These are phyloP conservation scores for Phytophthora palmivora DNA, from an alignment of 352 stramenopile genomes.

Conservation along the genomic window DNA sequence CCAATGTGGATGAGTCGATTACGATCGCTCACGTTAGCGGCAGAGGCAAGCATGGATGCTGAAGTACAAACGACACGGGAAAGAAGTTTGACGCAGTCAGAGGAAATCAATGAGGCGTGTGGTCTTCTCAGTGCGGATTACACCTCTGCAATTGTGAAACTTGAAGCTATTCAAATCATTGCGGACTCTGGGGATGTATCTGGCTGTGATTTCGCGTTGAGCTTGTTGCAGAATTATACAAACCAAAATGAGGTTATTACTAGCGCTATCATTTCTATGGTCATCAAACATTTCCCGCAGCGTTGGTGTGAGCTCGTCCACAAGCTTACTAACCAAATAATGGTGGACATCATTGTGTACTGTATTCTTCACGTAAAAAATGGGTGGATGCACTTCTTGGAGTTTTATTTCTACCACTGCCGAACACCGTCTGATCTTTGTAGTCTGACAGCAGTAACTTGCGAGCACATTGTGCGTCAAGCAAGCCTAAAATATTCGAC, in stretches of 20 bases:
- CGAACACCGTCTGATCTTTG: conserved; percentile 52
- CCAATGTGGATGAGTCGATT: conserved; percentile 69
- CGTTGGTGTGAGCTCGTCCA: conserved; percentile 50
- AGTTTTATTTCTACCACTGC: conserved; percentile 77
- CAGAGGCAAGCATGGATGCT: conserved; percentile 11
- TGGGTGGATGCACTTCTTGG: conserved; percentile 83
- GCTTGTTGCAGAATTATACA: conserved; percentile 58
- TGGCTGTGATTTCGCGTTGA: conserved; percentile 67
- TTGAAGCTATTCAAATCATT: conserved; percentile 71
- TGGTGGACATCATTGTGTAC: conserved; percentile 76
- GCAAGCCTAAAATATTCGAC: conserved; percentile 24
- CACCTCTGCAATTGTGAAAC: conserved; percentile 43
- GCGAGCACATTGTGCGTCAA: conserved; percentile 49
- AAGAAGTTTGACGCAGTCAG: conserved; percentile 31
- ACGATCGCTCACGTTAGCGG: conserved; percentile 38
- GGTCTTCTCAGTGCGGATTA: conserved; percentile 60
- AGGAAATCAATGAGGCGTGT: conserved; percentile 65
- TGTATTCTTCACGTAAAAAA: conserved; percentile 76
- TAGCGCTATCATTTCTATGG: conserved; percentile 60
- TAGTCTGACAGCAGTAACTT: conserved; percentile 47
- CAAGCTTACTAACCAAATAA: conserved; percentile 64
- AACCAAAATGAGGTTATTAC: conserved; percentile 45
- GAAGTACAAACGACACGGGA: conserved; percentile 11
- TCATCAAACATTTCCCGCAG: conserved; percentile 58
- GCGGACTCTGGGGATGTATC: conserved; percentile 41